A percentile compares a stretch with the other conserved stretches of the same genome.
These are phyloP conservation scores for Fraxinus floribunda DNA, from an alignment of 305 asterid species.

Conservation along the genomic window DNA sequence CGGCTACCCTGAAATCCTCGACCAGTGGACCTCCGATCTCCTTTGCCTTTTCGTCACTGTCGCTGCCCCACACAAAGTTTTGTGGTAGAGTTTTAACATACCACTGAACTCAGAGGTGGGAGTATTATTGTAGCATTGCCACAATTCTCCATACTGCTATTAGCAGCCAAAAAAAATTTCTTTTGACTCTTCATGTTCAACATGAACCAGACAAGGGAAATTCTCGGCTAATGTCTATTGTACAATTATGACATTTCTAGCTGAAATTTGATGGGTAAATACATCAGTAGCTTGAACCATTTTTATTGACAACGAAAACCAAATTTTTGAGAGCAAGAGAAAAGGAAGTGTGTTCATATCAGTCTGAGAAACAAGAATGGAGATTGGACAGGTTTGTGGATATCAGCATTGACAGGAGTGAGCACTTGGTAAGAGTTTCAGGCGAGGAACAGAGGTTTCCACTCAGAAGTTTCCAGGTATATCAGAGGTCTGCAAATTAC, in stretches of 20 bases:
- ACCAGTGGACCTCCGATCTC: constrained; percentile 81
- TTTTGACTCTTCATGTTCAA: background rate
- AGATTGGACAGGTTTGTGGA: background rate
- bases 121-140: background rate
- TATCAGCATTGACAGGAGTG: background rate
- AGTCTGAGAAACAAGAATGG: background rate
- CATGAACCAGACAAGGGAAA: background rate
- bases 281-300: background rate
- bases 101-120: background rate
- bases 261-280: background rate
- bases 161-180: background rate
- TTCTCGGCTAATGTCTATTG: background rate
- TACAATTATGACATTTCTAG: background rate
- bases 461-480: background rate
- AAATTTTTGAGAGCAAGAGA: background rate
- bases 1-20: constrained; percentile 85
- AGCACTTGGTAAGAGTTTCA: background rate
- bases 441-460: background rate
- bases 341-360: background rate
- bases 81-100: background rate
- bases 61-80: constrained; percentile 35
- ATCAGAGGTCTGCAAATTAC: background rate
- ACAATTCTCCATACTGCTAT: background rate
- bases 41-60: constrained; percentile 32
- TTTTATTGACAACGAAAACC: too few species aligned